Evolutionary conservation across 768 basidiomycete genomes (phyloP).

Genomic region (Serendipita indica): DNA sequence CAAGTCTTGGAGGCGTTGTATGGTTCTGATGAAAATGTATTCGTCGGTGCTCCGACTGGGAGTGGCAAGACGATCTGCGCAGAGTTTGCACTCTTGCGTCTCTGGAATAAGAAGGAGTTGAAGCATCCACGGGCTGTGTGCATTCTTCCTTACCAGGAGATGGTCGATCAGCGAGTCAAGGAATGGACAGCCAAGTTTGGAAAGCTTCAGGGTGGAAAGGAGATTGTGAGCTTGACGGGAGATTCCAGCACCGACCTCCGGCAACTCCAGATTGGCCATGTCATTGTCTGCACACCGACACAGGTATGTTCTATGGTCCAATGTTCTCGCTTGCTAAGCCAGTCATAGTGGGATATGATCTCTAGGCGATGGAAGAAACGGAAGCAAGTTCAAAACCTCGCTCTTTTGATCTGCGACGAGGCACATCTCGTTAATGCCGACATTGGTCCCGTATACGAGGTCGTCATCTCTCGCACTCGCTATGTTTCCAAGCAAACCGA

Average conservation of each 20-base stretch:
- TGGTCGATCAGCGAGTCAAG: constrained; percentile 78
- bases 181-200: constrained; percentile 86
- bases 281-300: constrained; percentile 84
- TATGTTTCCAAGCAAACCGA: constrained; percentile 93
- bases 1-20: constrained; percentile 98
- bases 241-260: constrained; percentile 88
- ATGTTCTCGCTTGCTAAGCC: constrained; percentile 8
- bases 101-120: constrained; percentile 78
- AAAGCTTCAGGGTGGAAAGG: constrained; percentile 75
- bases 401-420: constrained; percentile 87
- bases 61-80: constrained; percentile 96
- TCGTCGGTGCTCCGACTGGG: constrained; percentile 92
- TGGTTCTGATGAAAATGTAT: constrained; percentile 90
- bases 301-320: constrained; percentile 40
- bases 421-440: constrained; percentile 90
- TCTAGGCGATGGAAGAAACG: constrained; percentile 92
- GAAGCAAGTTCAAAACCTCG: constrained; percentile 90
- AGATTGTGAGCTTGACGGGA: constrained; percentile 85
- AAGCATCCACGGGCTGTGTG: constrained; percentile 71
- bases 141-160: constrained; percentile 93
- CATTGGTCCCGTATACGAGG: constrained; percentile 91
- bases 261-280: constrained; percentile 76
- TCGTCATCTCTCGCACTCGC: constrained; percentile 89
- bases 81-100: constrained; percentile 84
- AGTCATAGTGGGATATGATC: constrained; percentile 75